A percentile compares a stretch with the other conserved stretches of the same genome.
Conservation (phyloP, 345 rosid species). For the Fremontodendron californicum region DNA sequence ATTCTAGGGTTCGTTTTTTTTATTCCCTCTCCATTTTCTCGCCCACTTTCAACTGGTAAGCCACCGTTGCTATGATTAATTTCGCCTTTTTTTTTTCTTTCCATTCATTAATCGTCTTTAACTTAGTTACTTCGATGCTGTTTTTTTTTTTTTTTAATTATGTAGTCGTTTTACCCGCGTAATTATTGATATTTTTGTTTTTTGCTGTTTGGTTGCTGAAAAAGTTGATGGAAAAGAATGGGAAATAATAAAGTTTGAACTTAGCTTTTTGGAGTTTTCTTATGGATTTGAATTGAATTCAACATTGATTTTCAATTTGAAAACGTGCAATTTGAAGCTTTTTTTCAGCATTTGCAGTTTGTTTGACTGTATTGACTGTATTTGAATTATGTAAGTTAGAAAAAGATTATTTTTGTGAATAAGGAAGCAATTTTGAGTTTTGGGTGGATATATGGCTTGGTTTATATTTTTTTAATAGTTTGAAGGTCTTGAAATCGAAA, state of each 20-base stretch:
- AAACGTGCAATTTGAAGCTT: background rate
- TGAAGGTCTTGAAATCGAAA: background rate
- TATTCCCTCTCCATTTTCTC: background rate
- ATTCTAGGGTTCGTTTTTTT: background rate
- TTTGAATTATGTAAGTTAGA: background rate
- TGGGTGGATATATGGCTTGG: background rate
- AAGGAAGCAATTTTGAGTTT: background rate
- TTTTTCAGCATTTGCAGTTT: background rate
- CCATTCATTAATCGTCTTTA: background rate
- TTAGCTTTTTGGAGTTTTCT: background rate
- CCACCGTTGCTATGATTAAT: background rate
- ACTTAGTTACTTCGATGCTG: background rate
- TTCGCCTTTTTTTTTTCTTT: background rate
- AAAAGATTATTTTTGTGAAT: background rate
- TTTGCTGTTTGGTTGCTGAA: conserved; percentile 1
- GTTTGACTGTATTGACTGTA: background rate
- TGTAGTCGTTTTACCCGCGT: background rate
- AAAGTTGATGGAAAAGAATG: background rate
- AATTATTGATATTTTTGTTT: background rate
- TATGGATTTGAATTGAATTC: conserved; percentile 4
- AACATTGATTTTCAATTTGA: background rate
- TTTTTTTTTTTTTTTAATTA: background rate
- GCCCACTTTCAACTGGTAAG: conserved; percentile 9
- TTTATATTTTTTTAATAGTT: background rate
- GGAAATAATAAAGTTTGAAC: background rate